phyloP scores from a whole-genome alignment of 2,329 filamentous ascomycete species.

The Exophiala lecanii-corni region DNA sequence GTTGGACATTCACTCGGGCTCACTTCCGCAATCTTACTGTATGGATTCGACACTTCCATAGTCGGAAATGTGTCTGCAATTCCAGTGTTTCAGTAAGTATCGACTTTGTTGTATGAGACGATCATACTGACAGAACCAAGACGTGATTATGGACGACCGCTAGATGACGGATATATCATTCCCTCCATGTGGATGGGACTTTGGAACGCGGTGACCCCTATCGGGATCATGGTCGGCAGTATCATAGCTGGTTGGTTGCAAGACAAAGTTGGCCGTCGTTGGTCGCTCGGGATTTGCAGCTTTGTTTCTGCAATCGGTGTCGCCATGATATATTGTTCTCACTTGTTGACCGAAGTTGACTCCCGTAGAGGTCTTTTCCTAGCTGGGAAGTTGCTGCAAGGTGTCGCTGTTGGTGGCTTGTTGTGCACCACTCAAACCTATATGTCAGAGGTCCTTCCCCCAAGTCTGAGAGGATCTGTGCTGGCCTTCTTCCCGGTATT shows the following conservation, averaged over 20 bases:
- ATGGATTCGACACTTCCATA: conserved; percentile 32
- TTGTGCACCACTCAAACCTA: conserved; percentile 45
- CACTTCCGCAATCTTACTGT: conserved; percentile 28
- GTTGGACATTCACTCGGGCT: conserved; percentile 14
- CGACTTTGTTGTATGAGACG: conserved; percentile 32
- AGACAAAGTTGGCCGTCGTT: conserved; percentile 38
- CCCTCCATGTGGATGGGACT: conserved; percentile 44
- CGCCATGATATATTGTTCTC: conserved; percentile 33
- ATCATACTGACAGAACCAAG: conserved; percentile 19
- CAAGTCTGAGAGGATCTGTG: conserved; percentile 43
- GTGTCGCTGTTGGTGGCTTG: conserved; percentile 43
- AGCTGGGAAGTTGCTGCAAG: conserved; percentile 44
- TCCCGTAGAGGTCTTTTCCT: conserved; percentile 39
- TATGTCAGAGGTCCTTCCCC: conserved; percentile 48
- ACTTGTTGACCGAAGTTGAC: conserved; percentile 27
- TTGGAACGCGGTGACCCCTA: conserved; percentile 40
- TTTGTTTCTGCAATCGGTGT: conserved; percentile 37
- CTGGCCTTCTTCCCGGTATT: conserved; percentile 49
- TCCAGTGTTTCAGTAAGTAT: conserved; percentile 28
- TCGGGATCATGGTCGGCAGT: conserved; percentile 39
- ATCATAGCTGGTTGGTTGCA: conserved; percentile 37
- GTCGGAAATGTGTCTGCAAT: conserved; percentile 31
- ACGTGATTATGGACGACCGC: not conserved
- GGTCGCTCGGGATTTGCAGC: conserved; percentile 34
- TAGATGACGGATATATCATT: conserved; percentile 32